Evolutionary conservation across 805 yeast genomes (phyloP).

Genomic region (Lachancea dasiensis): DNA sequence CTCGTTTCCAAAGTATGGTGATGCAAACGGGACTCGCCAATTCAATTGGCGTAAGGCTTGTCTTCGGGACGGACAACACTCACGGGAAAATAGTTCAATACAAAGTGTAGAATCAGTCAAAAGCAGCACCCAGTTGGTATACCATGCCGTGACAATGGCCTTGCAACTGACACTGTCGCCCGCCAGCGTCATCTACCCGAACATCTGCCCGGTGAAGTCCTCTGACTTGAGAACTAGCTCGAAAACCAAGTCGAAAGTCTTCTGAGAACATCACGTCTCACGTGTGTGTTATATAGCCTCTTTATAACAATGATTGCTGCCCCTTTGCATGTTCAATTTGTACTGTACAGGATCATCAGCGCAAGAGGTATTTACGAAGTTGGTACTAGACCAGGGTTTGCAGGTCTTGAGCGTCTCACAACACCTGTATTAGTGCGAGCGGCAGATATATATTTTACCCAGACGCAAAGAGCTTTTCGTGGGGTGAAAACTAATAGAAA

Average conservation of each 20-base stretch:
- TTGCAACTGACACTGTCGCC: no score
- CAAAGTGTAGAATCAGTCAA: no score
- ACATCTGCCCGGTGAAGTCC: no score
- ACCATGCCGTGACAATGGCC: no score
- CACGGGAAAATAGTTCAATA: slow-evolving; percentile 9
- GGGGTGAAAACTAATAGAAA: not conserved
- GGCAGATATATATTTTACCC: not conserved
- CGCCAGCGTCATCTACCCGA: no score
- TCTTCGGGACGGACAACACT: slow-evolving; percentile 16
- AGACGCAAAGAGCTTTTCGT: not conserved
- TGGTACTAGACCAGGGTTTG: not conserved
- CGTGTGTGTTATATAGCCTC: no score
- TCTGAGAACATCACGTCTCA: no score
- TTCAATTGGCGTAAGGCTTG: slow-evolving; percentile 21
- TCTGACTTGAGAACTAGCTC: no score
- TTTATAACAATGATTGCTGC: no score
- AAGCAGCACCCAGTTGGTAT: no score
- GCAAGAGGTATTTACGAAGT: not conserved
- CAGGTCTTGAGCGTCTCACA: not conserved
- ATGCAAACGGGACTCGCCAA: slow-evolving; percentile 23
- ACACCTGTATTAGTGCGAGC: not conserved
- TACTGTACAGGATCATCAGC: not conserved
- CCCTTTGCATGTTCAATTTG: not conserved
- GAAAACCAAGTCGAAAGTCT: no score
- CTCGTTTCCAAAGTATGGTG: slow-evolving; percentile 21